A percentile compares a stretch with the other conserved stretches of the same genome.
Evolutionary conservation across 306 rosid genomes (phyloP).

Genomic region (Crotalaria pallida): DNA sequence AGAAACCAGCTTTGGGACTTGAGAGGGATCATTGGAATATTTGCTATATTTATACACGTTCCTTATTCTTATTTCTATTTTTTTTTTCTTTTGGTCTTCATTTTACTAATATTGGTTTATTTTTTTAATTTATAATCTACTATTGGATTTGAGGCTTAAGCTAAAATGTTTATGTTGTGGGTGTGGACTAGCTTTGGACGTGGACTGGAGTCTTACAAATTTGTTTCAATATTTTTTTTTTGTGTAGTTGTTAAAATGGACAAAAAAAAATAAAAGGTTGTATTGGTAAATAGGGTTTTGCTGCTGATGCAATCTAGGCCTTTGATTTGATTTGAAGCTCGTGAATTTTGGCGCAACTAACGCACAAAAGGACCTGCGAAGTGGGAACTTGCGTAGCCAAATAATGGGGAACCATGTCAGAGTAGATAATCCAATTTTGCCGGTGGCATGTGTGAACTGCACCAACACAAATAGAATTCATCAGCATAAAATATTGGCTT

Average conservation of each 20-base stretch:
- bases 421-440: background rate
- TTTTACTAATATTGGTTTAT: background rate
- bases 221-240: too few relatives aligned
- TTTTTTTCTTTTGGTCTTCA: background rate
- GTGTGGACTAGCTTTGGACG: too few relatives aligned
- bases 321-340: constrained; percentile 20
- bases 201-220: too few relatives aligned
- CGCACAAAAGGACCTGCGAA: constrained; percentile 24
- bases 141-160: background rate
- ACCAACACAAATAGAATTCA: background rate
- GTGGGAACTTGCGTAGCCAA: constrained; percentile 15
- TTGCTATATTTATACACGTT: constrained; percentile 57
- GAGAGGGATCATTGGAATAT: constrained; percentile 36
- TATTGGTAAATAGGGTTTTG: background rate
- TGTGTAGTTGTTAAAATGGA: background rate
- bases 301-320: constrained; percentile 30
- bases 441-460: background rate
- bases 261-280: background rate
- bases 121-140: background rate
- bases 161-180: background rate
- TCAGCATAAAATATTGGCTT: too few relatives aligned
- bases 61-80: background rate
- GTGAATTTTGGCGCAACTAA: constrained; percentile 55
- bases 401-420: background rate
- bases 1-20: constrained; percentile 28